Conservation (phyloP, 495 filamentous ascomycete genomes). For the Zalerion maritima region DNA sequence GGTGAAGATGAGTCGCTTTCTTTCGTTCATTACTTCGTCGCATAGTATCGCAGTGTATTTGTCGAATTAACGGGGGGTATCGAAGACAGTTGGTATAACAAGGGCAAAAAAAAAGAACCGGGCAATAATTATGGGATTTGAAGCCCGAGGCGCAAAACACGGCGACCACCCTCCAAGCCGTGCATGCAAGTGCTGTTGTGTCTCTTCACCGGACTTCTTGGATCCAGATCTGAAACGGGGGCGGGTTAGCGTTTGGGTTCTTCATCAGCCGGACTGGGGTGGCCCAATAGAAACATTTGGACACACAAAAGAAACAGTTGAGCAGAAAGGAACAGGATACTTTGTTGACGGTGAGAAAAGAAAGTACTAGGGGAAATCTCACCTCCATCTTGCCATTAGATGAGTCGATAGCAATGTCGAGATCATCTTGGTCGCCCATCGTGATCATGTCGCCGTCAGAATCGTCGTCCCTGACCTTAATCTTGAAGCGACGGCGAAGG, state of each 20-base stretch:
- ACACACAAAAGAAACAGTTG: slow-evolving; percentile 2
- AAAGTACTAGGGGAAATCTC: slow-evolving; percentile 22
- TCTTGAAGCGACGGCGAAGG: slow-evolving; percentile 53
- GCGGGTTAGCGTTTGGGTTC: slow-evolving; percentile 7
- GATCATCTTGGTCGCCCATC: slow-evolving; percentile 89
- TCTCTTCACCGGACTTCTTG: slow-evolving; percentile 37
- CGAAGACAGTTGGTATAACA: no score
- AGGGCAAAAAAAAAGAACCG: no score
- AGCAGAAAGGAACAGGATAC: slow-evolving; percentile 8
- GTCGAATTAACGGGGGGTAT: no score
- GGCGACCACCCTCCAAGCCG: no score
- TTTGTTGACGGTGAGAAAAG: slow-evolving; percentile 10
- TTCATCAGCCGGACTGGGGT: slow-evolving; percentile 6
- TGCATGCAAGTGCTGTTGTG: no score
- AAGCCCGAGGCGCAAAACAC: no score
- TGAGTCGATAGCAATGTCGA: slow-evolving; percentile 64
- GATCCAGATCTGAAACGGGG: slow-evolving; percentile 44
- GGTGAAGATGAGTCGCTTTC: no score
- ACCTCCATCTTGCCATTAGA: slow-evolving; percentile 92
- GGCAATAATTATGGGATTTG: no score
- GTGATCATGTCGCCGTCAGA: slow-evolving; percentile 83
- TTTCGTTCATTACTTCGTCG: no score
- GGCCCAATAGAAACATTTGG: slow-evolving; percentile 4
- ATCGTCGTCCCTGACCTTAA: slow-evolving; percentile 76
- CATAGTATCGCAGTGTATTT: no score